phyloP scores from a whole-genome alignment of 768 basidiomycete genomes.

The Mycena olivaceomarginata region DNA sequence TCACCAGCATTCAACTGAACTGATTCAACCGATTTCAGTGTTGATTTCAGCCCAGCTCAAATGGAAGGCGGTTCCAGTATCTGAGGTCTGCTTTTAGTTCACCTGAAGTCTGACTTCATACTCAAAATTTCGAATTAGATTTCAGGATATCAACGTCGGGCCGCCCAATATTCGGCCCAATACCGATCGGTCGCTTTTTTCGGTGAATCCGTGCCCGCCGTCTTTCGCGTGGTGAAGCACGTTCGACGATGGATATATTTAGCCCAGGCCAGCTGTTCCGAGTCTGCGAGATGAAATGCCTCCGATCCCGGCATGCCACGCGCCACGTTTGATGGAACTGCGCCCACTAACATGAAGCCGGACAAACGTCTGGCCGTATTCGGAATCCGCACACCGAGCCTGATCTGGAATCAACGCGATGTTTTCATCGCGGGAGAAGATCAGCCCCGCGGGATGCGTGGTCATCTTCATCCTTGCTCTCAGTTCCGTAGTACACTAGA shows the following conservation, averaged over 20 bases:
- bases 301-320: background rate
- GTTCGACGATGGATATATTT: background rate
- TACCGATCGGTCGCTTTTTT: background rate
- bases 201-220: background rate
- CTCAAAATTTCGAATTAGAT: too few species aligned
- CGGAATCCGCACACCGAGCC: background rate
- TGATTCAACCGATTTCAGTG: too few species aligned
- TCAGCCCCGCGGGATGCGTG: too few species aligned
- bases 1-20: too few species aligned
- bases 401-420: background rate
- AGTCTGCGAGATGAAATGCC: background rate
- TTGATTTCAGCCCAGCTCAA: too few species aligned
- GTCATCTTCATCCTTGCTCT: background rate
- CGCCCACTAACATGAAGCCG: background rate
- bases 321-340: background rate
- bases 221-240: conserved; percentile 2
- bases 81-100: too few species aligned
- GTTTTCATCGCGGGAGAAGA: conserved; percentile 9
- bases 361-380: background rate
- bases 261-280: background rate
- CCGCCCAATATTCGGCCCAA: too few species aligned
- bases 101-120: too few species aligned
- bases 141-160: too few species aligned
- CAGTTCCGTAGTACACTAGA: too few species aligned
- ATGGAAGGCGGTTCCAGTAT: too few species aligned